phyloP scores from a whole-genome alignment of 2,329 filamentous ascomycete genomes.

The Aspergillus nomiae region DNA sequence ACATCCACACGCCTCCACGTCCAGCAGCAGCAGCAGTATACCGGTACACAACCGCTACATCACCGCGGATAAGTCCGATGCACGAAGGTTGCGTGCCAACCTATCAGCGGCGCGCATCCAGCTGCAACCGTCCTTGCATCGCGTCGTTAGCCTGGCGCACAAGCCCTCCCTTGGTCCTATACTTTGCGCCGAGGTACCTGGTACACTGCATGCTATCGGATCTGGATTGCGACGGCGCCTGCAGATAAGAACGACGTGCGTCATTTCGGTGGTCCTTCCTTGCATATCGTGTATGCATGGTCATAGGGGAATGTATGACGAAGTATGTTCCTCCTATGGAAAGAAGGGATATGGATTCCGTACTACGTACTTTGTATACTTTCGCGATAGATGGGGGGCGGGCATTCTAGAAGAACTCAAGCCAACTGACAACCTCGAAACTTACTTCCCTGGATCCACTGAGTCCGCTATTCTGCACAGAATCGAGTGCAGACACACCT shows the following conservation, averaged over 20 bases:
- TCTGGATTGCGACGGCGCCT: neutral
- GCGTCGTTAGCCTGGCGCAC: conserved; percentile 4
- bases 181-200: neutral
- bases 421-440: too few species aligned
- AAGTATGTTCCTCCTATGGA: neutral
- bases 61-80: neutral
- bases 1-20: neutral
- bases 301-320: neutral
- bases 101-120: conserved; percentile 3
- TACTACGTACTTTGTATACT: too few species aligned
- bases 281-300: neutral
- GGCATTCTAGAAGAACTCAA: too few species aligned
- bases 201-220: neutral
- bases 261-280: neutral
- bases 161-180: neutral
- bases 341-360: neutral
- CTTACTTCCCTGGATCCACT: too few species aligned
- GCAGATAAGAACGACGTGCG: neutral
- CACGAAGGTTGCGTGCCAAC: neutral
- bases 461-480: too few species aligned
- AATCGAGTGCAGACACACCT: too few species aligned
- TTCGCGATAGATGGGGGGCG: too few species aligned
- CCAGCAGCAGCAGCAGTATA: too few species aligned
- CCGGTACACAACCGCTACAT: neutral
- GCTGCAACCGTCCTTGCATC: conserved; percentile 7